These are phyloP conservation scores for Lodderomyces elongisporus DNA, from an alignment of 1,139 yeast genomes.

Conservation along the genomic window DNA sequence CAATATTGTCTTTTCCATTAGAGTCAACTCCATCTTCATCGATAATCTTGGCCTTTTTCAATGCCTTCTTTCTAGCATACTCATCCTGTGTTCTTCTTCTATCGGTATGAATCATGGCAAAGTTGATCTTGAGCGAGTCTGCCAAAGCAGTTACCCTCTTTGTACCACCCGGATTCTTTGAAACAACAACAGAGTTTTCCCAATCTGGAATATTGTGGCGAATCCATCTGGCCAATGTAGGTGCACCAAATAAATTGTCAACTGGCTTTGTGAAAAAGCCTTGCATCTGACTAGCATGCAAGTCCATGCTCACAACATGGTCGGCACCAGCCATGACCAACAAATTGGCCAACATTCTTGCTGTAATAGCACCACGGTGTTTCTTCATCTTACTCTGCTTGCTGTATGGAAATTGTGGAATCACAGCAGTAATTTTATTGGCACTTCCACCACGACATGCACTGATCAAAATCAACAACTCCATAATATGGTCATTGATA, in stretches of 20 bases:
- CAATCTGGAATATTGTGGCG: conserved; percentile 83
- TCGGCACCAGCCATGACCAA: conserved; percentile 98
- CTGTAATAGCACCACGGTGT: conserved; percentile 97
- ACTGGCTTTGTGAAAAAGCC: conserved; percentile 97
- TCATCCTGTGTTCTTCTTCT: conserved; percentile 84
- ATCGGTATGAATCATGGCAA: conserved; percentile 99
- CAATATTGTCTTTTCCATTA: conserved; percentile 55
- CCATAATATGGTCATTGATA: conserved; percentile 96
- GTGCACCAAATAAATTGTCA: conserved; percentile 93
- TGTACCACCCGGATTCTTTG: conserved; percentile 98
- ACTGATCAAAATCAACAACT: conserved; percentile 80
- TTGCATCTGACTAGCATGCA: conserved; percentile 99
- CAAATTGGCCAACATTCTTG: conserved; percentile 96
- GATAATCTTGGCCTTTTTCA: conserved; percentile 20
- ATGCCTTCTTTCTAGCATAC: conserved; percentile 40
- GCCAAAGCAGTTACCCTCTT: conserved; percentile 97
- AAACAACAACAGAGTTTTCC: conserved; percentile 77
- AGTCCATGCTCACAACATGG: conserved; percentile 96
- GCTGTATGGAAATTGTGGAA: conserved; percentile 96
- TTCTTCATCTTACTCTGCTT: conserved; percentile 98
- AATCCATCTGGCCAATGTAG: conserved; percentile 95
- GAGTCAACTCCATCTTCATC: conserved; percentile 20
- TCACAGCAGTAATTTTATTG: conserved; percentile 91
- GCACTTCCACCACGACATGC: conserved; percentile 99
- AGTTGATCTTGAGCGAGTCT: conserved; percentile 88